phyloP scores from a whole-genome alignment of 441 rosid genomes.

The Euphorbia celastroides region DNA sequence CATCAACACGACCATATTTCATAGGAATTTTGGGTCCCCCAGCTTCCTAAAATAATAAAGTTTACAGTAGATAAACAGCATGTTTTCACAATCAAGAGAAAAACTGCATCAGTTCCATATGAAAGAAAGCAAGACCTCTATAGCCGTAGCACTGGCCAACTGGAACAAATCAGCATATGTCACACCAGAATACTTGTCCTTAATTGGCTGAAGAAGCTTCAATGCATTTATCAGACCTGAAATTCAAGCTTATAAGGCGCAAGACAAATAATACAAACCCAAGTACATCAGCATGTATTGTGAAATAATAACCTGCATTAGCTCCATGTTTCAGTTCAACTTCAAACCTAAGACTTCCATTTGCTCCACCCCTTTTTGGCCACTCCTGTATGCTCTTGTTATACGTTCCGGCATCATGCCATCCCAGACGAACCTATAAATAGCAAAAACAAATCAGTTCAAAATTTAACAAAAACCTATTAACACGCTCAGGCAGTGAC shows the following conservation, averaged over 20 bases:
- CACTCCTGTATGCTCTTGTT: constrained; percentile 85
- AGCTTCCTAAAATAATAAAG: constrained; percentile 57
- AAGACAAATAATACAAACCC: constrained; percentile 10
- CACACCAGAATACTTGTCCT: constrained; percentile 70
- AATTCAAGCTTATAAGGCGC: constrained; percentile 20
- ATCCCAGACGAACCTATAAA: constrained; percentile 74
- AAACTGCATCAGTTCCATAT: constrained; percentile 6
- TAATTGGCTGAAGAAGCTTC: constrained; percentile 67
- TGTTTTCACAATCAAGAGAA: constrained; percentile 6
- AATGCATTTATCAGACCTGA: constrained; percentile 80
- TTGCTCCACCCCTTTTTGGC: constrained; percentile 92
- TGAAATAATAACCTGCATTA: constrained; percentile 62
- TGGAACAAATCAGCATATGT: constrained; percentile 92
- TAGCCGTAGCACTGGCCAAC: constrained; percentile 88
- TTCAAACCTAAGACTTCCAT: constrained; percentile 89
- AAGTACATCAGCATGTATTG: constrained; percentile 2
- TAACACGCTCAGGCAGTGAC: not conserved
- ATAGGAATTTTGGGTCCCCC: constrained; percentile 90
- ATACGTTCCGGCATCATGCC: constrained; percentile 97
- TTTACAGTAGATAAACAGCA: constrained; percentile 17
- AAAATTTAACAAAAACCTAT: not conserved
- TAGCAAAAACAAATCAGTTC: not conserved
- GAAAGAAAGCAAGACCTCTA: constrained; percentile 53
- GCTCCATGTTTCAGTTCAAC: constrained; percentile 89
- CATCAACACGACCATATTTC: constrained; percentile 93